phyloP scores from a whole-genome alignment of 139 green algal genomes.

The Coelastrella sp. region DNA sequence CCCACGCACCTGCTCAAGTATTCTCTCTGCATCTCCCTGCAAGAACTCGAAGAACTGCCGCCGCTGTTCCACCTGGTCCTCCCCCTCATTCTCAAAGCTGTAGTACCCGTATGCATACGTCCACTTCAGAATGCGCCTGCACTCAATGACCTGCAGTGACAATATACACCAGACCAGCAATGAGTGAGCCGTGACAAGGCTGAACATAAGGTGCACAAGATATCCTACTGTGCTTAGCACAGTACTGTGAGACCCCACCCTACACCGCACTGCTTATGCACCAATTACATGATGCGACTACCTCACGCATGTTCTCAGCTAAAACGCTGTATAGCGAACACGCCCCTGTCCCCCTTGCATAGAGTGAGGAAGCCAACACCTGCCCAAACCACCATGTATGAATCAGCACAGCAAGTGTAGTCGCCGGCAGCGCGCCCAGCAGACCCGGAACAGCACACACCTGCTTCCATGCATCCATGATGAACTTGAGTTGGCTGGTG shows the following conservation, averaged over 20 bases:
- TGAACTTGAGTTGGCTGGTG: slow-evolving; percentile 92
- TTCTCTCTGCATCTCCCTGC: slow-evolving; percentile 87
- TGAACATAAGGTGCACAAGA: too few relatives aligned
- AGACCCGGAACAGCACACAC: slow-evolving; percentile 25
- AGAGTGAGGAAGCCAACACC: too few relatives aligned
- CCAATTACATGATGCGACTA: too few relatives aligned
- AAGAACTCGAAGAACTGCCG: slow-evolving; percentile 94
- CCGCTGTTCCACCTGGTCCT: not conserved
- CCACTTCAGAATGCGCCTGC: slow-evolving; percentile 98
- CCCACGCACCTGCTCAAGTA: slow-evolving; percentile 71
- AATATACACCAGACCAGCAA: not conserved
- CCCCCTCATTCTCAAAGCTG: slow-evolving; percentile 72
- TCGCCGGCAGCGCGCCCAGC: too few relatives aligned
- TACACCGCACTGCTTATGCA: too few relatives aligned
- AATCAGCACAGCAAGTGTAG: too few relatives aligned
- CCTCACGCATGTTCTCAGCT: too few relatives aligned
- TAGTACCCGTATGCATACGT: slow-evolving; percentile 98
- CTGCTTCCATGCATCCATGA: slow-evolving; percentile 89
- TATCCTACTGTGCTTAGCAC: too few relatives aligned
- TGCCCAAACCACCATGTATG: too few relatives aligned
- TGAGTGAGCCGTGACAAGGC: not conserved
- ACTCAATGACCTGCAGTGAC: slow-evolving; percentile 80
- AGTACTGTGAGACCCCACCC: too few relatives aligned
- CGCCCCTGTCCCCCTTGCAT: too few relatives aligned
- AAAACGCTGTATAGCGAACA: too few relatives aligned